phyloP scores from a whole-genome alignment of 768 basidiomycete genomes.

The Termitomyces sp. region DNA sequence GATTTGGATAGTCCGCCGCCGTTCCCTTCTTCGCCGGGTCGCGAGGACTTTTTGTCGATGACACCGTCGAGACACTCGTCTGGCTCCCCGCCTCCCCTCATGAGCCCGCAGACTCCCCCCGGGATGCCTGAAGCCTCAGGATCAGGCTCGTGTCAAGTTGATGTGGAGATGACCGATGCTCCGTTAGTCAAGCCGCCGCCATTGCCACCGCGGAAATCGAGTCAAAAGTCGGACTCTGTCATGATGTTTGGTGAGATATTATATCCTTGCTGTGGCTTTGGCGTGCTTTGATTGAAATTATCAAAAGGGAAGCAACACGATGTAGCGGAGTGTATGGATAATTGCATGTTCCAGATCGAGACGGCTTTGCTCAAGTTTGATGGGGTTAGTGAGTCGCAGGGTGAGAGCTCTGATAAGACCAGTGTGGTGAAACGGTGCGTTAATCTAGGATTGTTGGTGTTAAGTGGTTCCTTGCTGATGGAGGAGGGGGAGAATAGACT shows the following conservation, averaged over 20 bases:
- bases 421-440: constrained; percentile 83
- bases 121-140: constrained; percentile 28
- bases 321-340: constrained; percentile 98
- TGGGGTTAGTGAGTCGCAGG: constrained; percentile 35
- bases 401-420: constrained; percentile 48
- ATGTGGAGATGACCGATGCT: constrained; percentile 29
- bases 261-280: background rate
- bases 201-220: constrained; percentile 49
- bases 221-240: constrained; percentile 58
- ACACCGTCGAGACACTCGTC: constrained; percentile 23
- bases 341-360: constrained; percentile 98
- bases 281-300: constrained; percentile 5
- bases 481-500: constrained; percentile 24
- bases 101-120: constrained; percentile 18
- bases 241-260: constrained; percentile 83
- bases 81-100: constrained; percentile 22
- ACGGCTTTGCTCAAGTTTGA: constrained; percentile 80
- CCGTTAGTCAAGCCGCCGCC: constrained; percentile 43
- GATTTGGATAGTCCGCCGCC: constrained; percentile 47
- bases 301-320: constrained; percentile 88
- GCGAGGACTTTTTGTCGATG: constrained; percentile 28
- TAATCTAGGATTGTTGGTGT: background rate
- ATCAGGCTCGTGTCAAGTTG: constrained; percentile 24
- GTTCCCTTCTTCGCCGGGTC: constrained; percentile 27
- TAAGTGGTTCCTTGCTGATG: background rate